These are phyloP conservation scores for Chamaecyparis obtusa DNA, from an alignment of 75 land plant genomes.

Conservation along the genomic window DNA sequence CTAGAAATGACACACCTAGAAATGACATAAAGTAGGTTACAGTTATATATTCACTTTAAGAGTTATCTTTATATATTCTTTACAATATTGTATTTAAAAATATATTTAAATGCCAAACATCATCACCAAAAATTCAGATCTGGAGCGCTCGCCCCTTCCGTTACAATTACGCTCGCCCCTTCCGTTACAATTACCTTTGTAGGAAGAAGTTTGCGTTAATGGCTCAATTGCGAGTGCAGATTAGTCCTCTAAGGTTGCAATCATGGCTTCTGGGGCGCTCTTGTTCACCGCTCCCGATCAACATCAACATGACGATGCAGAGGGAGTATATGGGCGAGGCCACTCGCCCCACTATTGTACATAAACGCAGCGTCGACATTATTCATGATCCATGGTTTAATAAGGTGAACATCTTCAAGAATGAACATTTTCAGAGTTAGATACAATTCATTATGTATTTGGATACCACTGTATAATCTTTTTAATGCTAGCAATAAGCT, in stretches of 20 bases:
- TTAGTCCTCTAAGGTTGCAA: neutral
- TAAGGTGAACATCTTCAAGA: conserved; percentile 51
- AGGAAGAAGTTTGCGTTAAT: neutral
- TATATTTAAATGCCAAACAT: no score
- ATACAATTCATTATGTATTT: neutral
- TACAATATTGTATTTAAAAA: no score
- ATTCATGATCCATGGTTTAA: conserved; percentile 99
- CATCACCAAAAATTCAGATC: no score
- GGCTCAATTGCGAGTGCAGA: neutral
- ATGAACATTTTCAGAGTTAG: neutral
- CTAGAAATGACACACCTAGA: no score
- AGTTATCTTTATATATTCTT: no score
- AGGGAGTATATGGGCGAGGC: conserved; percentile 31
- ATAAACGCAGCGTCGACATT: conserved; percentile 93
- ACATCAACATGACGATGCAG: neutral
- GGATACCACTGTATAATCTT: conserved; percentile 6
- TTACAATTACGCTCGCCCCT: no score
- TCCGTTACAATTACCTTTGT: no score
- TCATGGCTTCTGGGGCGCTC: neutral
- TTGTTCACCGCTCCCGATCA: neutral
- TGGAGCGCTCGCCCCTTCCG: no score
- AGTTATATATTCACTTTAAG: no score
- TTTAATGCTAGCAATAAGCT: neutral
- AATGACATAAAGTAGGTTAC: no score
- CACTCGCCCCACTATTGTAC: conserved; percentile 81